Evolutionary conservation across 2,329 filamentous ascomycete species (phyloP), one percentile per base, ranked within the genome.

Genomic region (Arthroderma uncinatum): DNA sequence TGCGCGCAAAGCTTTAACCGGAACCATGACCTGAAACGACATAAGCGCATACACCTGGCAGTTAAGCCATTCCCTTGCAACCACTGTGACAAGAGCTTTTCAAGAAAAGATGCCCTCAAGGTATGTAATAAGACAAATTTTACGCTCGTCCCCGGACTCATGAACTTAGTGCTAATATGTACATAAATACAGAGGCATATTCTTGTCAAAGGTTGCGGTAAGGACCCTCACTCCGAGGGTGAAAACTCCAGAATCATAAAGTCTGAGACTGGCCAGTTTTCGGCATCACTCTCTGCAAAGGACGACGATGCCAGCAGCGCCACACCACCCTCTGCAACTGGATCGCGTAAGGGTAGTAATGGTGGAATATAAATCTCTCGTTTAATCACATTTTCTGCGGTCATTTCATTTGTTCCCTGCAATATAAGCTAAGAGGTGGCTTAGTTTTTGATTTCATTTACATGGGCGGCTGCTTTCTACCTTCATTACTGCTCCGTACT

Each of bases 51-150:
- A 59, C 93, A 98, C 71, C 74, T 97, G 58, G 88, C 90, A 0
- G 89, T 97, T 40, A 98, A 98, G 77, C 93, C 93, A 0, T 97
- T 92, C 70, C 91, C 91, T 0, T 98, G 93, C 70, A 82, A 78
- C 5, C 86, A 86, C 66, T 98, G 93, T 69, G 90, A 95, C 60
- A 97, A 97, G 80, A 93, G 88, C 69, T 98, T 98, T 67, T 96
- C 91, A 2, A 81, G 93, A 59, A 97, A 97, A 70, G 93, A 97
- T 72, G 93, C 93, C 8, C 77, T 98, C 30, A 97, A 97, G 87
- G 93, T 97, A 76, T 65, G 82, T 36, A 34, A 42, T 25, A 19
- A 19, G n/a, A 25, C 56, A 37, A 12, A 36, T 47, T 36, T 55
- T 58, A 47, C 58, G 42, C 21, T 23, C n/a, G n/a, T n/a, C n/a